Percentiles rank a stretch among this genome's conserved stretches.
phyloP scores from a whole-genome alignment of 2,329 filamentous ascomycete species.

The Bipolaris zeicola region DNA sequence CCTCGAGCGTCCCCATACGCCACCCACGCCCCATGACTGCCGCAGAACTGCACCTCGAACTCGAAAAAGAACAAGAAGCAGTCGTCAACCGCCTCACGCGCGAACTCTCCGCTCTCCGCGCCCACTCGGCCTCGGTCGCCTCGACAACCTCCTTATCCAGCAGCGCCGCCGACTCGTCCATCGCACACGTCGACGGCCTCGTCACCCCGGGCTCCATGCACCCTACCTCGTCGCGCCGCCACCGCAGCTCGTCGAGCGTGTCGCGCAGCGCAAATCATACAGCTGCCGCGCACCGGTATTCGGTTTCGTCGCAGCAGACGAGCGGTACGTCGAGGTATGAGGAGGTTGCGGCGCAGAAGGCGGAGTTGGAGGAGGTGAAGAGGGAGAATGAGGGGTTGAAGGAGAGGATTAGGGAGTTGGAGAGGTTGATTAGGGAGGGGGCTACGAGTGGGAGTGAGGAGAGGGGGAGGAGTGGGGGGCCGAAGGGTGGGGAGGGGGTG shows the following conservation, averaged over 20 bases:
- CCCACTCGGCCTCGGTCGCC: conserved; percentile 66
- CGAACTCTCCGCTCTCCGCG: conserved; percentile 82
- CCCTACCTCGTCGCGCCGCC: conserved; percentile 60
- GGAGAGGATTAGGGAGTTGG: conserved; percentile 55
- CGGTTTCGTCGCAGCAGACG: conserved; percentile 36
- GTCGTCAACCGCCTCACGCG: conserved; percentile 93
- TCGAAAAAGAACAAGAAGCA: conserved; percentile 95
- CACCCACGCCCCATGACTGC: conserved; percentile 88
- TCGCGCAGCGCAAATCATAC: conserved; percentile 43
- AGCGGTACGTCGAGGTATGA: conserved; percentile 48
- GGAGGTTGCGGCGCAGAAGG: conserved; percentile 52
- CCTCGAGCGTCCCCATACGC: conserved; percentile 70
- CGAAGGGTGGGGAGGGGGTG: conserved; percentile 5
- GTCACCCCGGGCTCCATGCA: conserved; percentile 53
- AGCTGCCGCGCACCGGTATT: conserved; percentile 38
- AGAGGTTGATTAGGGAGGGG: conserved; percentile 46
- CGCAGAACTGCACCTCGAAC: conserved; percentile 83
- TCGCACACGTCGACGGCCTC: conserved; percentile 49
- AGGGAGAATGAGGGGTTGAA: conserved; percentile 56
- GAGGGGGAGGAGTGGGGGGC: conserved; percentile 42
- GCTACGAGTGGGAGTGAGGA: conserved; percentile 17
- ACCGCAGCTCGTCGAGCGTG: conserved; percentile 62
- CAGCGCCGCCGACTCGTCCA: conserved; percentile 55
- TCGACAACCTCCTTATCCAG: conserved; percentile 54
- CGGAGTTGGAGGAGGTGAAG: conserved; percentile 57